These are phyloP conservation scores for Butyriboletus loyo DNA, from an alignment of 768 basidiomycete species.

Conservation along the genomic window DNA sequence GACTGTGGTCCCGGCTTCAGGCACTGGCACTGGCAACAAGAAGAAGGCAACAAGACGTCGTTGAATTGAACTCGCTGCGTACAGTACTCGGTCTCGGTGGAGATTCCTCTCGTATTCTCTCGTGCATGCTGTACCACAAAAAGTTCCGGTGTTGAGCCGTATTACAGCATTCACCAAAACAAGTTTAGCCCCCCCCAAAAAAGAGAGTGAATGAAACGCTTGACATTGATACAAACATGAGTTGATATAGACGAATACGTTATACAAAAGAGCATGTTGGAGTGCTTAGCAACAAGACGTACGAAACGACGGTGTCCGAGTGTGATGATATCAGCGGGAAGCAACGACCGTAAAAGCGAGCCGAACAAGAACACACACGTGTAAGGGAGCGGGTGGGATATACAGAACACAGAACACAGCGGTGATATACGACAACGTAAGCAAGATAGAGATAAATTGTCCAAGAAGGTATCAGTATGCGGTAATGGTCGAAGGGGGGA, in stretches of 20 bases:
- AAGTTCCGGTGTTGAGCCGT: not conserved
- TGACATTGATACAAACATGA: conserved; percentile 23
- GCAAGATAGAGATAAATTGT: conserved; percentile 9
- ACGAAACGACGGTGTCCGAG: not conserved
- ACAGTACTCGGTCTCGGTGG: not conserved
- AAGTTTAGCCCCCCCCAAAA: not conserved
- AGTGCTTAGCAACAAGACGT: conserved; percentile 2
- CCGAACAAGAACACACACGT: not conserved
- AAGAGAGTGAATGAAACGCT: not conserved
- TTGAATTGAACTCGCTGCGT: not conserved
- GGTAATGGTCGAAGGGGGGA: not conserved
- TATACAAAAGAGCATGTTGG: conserved; percentile 17
- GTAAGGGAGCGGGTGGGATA: conserved; percentile 1
- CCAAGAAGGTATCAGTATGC: conserved; percentile 25
- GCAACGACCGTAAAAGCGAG: not conserved
- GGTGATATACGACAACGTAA: conserved; percentile 15
- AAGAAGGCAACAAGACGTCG: conserved; percentile 27
- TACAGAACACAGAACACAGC: conserved; percentile 14
- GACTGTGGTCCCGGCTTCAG: not conserved
- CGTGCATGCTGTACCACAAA: no score
- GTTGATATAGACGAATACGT: conserved; percentile 9
- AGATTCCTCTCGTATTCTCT: not conserved
- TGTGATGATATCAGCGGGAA: not conserved
- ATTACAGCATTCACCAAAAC: not conserved
- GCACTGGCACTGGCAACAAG: conserved; percentile 8